These are phyloP conservation scores for Knufia petricola DNA, from an alignment of 2,329 filamentous ascomycete genomes.

Conservation along the genomic window DNA sequence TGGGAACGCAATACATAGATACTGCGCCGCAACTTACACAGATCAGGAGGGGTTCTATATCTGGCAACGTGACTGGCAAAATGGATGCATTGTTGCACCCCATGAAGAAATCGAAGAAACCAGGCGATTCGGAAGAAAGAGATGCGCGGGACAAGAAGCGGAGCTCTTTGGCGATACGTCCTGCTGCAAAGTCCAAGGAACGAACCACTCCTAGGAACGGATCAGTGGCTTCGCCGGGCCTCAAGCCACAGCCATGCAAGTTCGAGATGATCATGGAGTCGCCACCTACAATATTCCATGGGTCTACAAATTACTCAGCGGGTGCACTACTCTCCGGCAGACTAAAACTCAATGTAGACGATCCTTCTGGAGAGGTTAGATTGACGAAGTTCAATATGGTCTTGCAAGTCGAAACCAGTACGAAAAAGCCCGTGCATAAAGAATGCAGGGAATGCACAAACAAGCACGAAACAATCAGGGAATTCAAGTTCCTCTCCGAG, in stretches of 20 bases:
- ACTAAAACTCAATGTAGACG: constrained; percentile 62
- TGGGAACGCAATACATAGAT: constrained; percentile 16
- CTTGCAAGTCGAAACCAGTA: constrained; percentile 59
- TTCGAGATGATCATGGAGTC: constrained; percentile 65
- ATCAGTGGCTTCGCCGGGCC: constrained; percentile 13
- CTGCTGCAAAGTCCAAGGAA: constrained; percentile 19
- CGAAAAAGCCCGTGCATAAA: constrained; percentile 70
- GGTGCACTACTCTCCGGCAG: constrained; percentile 81
- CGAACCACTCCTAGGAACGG: constrained; percentile 4
- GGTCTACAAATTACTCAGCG: constrained; percentile 61
- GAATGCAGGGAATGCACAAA: constrained; percentile 70
- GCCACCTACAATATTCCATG: constrained; percentile 76
- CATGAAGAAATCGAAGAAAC: constrained; percentile 21
- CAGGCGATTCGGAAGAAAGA: constrained; percentile 28
- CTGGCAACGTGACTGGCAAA: constrained; percentile 32
- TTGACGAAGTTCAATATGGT: constrained; percentile 64
- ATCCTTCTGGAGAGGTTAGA: constrained; percentile 49
- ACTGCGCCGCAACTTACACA: constrained; percentile 1
- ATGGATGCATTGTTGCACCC: constrained; percentile 38
- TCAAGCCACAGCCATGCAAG: constrained; percentile 35
- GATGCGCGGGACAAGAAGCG: constrained; percentile 33
- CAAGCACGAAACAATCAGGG: constrained; percentile 63
- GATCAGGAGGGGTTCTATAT: constrained; percentile 24
- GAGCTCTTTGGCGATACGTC: constrained; percentile 25
- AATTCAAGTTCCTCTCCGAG: constrained; percentile 65